Conservation (phyloP, 495 filamentous ascomycete species). For the Penicillium herquei region DNA sequence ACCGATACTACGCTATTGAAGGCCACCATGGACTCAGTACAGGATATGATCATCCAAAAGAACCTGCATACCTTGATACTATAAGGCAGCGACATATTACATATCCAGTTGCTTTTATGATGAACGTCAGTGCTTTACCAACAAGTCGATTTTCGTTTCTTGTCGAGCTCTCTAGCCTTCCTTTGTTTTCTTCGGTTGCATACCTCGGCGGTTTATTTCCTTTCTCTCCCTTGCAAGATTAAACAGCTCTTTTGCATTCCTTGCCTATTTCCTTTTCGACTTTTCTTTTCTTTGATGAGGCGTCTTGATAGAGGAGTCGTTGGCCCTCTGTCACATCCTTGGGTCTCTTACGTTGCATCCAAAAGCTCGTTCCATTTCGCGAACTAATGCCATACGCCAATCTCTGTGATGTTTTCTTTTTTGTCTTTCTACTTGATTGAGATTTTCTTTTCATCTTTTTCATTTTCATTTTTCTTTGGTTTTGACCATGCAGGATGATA, state of each 20-base stretch:
- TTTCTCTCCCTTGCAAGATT: constrained; percentile 17
- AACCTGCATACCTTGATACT: constrained; percentile 94
- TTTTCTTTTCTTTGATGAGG: constrained; percentile 17
- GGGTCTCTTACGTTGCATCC: constrained; percentile 29
- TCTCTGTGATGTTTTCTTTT: constrained; percentile 24
- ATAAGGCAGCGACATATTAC: constrained; percentile 48
- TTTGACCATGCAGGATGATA: constrained; percentile 39
- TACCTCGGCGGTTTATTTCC: constrained; percentile 24
- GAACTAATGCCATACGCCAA: constrained; percentile 18
- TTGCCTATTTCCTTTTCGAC: constrained; percentile 15
- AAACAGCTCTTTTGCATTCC: constrained; percentile 21
- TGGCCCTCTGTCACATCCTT: constrained; percentile 21
- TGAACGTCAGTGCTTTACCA: constrained; percentile 22
- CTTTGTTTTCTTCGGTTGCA: constrained; percentile 23
- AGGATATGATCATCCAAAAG: constrained; percentile 99
- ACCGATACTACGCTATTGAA: constrained; percentile 95
- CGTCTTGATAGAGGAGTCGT: constrained; percentile 30
- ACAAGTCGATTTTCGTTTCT: constrained; percentile 22
- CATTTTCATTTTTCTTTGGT: constrained; percentile 7
- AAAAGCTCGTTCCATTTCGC: constrained; percentile 26
- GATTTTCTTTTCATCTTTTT: constrained; percentile 7
- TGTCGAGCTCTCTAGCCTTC: constrained; percentile 25
- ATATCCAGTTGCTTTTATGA: constrained; percentile 26
- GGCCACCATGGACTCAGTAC: constrained; percentile 95
- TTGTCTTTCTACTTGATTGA: constrained; percentile 1